Evolutionary conservation across 139 green algal genomes (phyloP).

Genomic region (Chlorella sorokiniana): DNA sequence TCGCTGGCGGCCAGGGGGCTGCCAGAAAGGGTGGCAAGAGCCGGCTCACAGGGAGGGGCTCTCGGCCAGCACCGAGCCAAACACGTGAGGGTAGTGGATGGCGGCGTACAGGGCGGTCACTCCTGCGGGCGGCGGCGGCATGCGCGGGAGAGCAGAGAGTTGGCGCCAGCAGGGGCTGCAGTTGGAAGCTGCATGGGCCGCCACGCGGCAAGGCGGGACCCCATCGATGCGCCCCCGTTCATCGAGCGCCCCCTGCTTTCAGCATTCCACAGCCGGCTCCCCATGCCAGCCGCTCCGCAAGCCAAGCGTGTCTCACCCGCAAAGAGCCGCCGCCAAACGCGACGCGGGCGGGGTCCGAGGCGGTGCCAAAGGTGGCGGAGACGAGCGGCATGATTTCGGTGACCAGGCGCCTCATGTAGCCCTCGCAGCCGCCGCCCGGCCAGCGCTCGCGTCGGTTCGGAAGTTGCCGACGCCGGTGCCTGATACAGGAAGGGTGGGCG

Average conservation of each 20-base stretch:
- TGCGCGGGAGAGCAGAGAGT: not conserved
- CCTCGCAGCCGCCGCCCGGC: constrained; percentile 52
- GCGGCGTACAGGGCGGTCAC: constrained; percentile 53
- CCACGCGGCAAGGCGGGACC: not conserved
- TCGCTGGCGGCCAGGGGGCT: too few relatives aligned
- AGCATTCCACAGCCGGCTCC: not conserved
- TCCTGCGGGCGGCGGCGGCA: not conserved
- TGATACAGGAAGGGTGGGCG: not conserved
- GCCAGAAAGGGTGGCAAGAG: too few relatives aligned
- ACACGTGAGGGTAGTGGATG: constrained; percentile 54
- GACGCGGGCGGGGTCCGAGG: constrained; percentile 31
- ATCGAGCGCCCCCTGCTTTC: too few relatives aligned
- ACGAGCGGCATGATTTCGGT: constrained; percentile 58
- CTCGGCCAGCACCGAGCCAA: constrained; percentile 51
- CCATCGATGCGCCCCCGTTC: too few relatives aligned
- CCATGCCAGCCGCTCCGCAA: not conserved
- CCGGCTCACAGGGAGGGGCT: constrained; percentile 48
- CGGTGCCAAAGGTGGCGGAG: constrained; percentile 20
- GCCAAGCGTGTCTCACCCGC: too few relatives aligned
- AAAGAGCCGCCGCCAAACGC: constrained; percentile 59
- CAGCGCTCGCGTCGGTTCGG: constrained; percentile 48
- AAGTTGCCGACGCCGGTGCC: constrained; percentile 46
- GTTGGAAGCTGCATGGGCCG: not conserved
- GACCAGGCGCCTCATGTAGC: constrained; percentile 47
- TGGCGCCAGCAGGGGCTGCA: too few relatives aligned